Evolutionary conservation across 2,329 filamentous ascomycete species (phyloP), one percentile per base, ranked within the genome.

Genomic region (Parascedosporium putredinis): DNA sequence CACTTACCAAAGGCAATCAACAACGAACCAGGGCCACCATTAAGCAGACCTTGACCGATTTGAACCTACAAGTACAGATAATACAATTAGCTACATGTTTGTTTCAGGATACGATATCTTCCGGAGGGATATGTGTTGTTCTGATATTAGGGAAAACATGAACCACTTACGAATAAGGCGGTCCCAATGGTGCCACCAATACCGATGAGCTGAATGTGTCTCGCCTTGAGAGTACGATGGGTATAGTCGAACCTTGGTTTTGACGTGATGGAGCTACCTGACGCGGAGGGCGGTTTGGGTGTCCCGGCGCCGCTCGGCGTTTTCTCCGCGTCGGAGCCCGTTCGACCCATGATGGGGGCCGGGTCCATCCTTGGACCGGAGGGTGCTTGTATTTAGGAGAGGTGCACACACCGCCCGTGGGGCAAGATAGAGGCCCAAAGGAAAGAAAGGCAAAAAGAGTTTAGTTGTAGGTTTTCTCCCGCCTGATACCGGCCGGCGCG

Each of bases 111-210:
- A n/a, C n/a, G n/a, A n/a, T n/a, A n/a, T n/a, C n/a, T n/a, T n/a
- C n/a, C n/a, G n/a, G n/a, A n/a, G n/a, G n/a, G n/a, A n/a, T n/a
- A n/a, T n/a, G n/a, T n/a, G n/a, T n/a, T n/a, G n/a, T n/a, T n/a
- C n/a, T n/a, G n/a, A n/a, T n/a, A n/a, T n/a, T n/a, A n/a, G 53
- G 63, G 5, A 56, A 49, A 50, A 25, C 33, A 25, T 50, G 40
- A 50, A 22, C 38, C 29, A 61, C 62, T 54, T 56, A 80, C 75
- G 58, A 72, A 80, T 3, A 82, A 64, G 14, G 75, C 77, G 1
- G 78, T 83, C 16, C 80, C 79, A 53, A 83, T 82, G 5, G 79
- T 81, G 1, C 79, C 80, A 34, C 79, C 80, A 51, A 83, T 83
- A 27, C 75, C 79, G 57, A 79, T 78, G 27, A 79, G 64, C 57